These are phyloP conservation scores for Biscogniauxia mediterranea DNA, from an alignment of 2,329 filamentous ascomycete species.

Conservation along the genomic window DNA sequence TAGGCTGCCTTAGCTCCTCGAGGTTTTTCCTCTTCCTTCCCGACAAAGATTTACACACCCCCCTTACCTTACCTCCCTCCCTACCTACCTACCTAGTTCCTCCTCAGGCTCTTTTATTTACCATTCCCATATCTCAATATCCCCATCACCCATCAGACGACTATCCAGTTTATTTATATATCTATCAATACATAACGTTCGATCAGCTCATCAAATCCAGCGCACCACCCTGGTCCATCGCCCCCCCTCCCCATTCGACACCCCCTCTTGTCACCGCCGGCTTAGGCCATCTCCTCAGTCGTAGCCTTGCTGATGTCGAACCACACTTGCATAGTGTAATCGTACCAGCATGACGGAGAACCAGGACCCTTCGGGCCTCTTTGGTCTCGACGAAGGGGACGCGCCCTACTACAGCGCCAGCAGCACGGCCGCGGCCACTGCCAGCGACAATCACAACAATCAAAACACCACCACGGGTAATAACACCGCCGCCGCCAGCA, in stretches of 20 bases:
- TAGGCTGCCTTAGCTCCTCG: slow-evolving; percentile 4
- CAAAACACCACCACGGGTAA: slow-evolving; percentile 16
- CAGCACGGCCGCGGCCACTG: slow-evolving; percentile 16
- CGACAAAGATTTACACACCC: background rate
- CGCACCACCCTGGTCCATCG: slow-evolving; percentile 16
- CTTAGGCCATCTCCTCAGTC: slow-evolving; percentile 1
- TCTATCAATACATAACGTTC: slow-evolving; percentile 20
- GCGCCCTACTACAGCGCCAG: slow-evolving; percentile 29
- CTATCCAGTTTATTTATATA: slow-evolving; percentile 16
- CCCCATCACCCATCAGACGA: slow-evolving; percentile 1
- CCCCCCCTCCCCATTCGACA: slow-evolving; percentile 16
- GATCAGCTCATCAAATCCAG: slow-evolving; percentile 21
- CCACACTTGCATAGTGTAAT: slow-evolving; percentile 35
- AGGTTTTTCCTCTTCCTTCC: slow-evolving; percentile 5
- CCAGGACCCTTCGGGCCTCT: slow-evolving; percentile 41
- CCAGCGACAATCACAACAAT: slow-evolving; percentile 16
- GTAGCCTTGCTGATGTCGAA: slow-evolving; percentile 33
- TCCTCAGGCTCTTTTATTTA: background rate
- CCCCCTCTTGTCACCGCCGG: background rate
- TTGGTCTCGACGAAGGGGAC: slow-evolving; percentile 44
- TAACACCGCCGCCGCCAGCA: slow-evolving; percentile 28
- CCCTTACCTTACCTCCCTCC: no score
- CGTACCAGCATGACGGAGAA: slow-evolving; percentile 34
- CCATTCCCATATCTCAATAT: background rate
- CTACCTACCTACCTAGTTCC: no score